Conservation (phyloP, 2,329 filamentous ascomycete genomes). For the Fusarium bulbicola region DNA sequence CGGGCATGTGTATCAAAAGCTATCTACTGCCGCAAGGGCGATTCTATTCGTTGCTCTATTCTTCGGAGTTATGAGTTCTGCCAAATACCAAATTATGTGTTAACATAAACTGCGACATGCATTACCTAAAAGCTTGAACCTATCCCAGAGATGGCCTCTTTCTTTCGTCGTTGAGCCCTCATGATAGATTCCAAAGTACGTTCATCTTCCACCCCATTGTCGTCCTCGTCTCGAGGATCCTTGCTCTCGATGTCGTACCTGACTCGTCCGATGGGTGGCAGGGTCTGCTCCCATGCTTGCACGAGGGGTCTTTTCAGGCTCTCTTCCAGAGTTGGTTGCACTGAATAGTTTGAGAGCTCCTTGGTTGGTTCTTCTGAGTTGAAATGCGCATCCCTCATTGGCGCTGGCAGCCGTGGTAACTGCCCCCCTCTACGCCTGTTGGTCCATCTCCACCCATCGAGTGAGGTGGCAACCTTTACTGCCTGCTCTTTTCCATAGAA, state of each 20-base stretch:
- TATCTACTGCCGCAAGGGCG: not conserved
- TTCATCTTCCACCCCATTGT: not conserved
- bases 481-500: slow-evolving; percentile 43
- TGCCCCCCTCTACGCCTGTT: slow-evolving; percentile 5
- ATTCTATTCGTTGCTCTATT: not conserved
- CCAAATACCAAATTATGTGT: not conserved
- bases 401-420: slow-evolving; percentile 3
- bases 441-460: slow-evolving; percentile 38
- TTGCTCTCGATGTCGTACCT: not conserved
- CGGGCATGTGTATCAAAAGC: not conserved
- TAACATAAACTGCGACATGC: not conserved
- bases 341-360: not conserved
- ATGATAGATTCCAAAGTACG: not conserved
- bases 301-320: not conserved
- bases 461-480: slow-evolving; percentile 7
- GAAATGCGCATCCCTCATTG: not conserved
- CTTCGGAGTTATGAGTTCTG: not conserved
- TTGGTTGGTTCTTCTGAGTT: not conserved
- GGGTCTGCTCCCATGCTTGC: not conserved
- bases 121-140: not conserved
- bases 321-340: not conserved
- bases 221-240: not conserved
- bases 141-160: not conserved
- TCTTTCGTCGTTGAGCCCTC: not conserved
- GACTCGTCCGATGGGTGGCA: not conserved